Base-by-base conservation (phyloP, 176 grass and related monocot genomes). In the Triticum monococcum region DNA sequence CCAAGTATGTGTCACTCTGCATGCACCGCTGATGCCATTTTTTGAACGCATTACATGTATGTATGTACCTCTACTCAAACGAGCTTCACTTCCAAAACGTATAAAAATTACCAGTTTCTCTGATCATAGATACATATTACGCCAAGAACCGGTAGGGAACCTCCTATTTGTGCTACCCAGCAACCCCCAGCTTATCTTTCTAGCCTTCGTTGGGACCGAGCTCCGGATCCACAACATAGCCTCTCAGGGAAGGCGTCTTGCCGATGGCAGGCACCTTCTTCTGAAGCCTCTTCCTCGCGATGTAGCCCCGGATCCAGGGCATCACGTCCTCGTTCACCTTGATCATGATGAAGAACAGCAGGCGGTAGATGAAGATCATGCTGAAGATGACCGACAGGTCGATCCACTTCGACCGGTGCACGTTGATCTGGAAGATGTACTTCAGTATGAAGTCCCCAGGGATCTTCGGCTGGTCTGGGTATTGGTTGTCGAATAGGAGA, bases 361-460 rank as follows among this genome's bases (percentile, higher is more conserved):
- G 84, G 59, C 97, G 89, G 85, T 99, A 99, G 75, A 93, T 92
- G 90, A 99, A 83, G 84, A 99, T 94, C 97, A 99, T 99, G 89
- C 89, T 86, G 84, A 99, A 99, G 61, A 95, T 90, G 72, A 91
- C 92, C 0, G 77, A 89, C 4, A 99, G 81, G 17, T 99, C 94
- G 13, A 88, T 56, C 97, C 97, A 99, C 78, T 99, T 97, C 7
- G 92, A 94, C 18, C 97, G 90, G 33, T 94, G 52, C 52, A 94
- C 86, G 1, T 97, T 90, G 41, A 99, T 99, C 83, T 99, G 62
- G 64, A 97, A 99, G 52, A 99, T 78, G 68, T 97, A 91, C 76
- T 93, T 87, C 20, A 99, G 90, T 57, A 97, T 91, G 83, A 91
- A 97, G 20, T 97, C 92, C 43, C 97, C 97, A 17, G 94, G 89